These are phyloP conservation scores for Penicillium herquei DNA, from an alignment of 495 filamentous ascomycete species.

Conservation along the genomic window DNA sequence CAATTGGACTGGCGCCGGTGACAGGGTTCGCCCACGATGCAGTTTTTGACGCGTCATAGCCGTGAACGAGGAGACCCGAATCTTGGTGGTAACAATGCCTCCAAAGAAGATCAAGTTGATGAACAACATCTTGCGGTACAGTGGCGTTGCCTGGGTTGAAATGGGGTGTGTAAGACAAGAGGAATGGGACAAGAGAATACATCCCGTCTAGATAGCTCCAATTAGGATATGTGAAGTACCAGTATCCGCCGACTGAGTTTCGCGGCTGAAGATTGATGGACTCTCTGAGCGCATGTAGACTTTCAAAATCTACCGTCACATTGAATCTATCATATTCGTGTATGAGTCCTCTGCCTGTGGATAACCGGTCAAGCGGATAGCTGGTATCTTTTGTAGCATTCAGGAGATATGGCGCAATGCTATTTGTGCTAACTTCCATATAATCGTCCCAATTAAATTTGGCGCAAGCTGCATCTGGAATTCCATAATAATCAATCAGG, in stretches of 20 bases:
- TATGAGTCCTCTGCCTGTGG: conserved; percentile 37
- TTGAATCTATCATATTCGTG: conserved; percentile 33
- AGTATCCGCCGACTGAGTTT: conserved; percentile 46
- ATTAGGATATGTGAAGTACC: conserved; percentile 54
- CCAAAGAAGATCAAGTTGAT: conserved; percentile 54
- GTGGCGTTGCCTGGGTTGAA: conserved; percentile 38
- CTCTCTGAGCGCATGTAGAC: conserved; percentile 41
- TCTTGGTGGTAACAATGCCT: conserved; percentile 46
- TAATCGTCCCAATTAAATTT: conserved; percentile 16
- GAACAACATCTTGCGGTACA: conserved; percentile 40
- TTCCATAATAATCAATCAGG: conserved; percentile 18
- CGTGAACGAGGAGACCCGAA: conserved; percentile 52
- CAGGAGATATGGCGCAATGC: conserved; percentile 1
- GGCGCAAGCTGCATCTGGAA: background rate
- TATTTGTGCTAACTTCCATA: conserved; percentile 1
- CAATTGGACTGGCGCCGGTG: conserved; percentile 54
- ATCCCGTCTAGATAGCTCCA: conserved; percentile 60
- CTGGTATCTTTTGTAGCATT: conserved; percentile 35
- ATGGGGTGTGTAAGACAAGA: conserved; percentile 41
- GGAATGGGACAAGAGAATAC: conserved; percentile 53
- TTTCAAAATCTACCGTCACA: conserved; percentile 34
- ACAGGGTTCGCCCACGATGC: conserved; percentile 56
- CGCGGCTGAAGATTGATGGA: conserved; percentile 48
- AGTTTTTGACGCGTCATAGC: conserved; percentile 53
- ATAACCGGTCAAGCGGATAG: conserved; percentile 39